Percentiles rank a stretch among this genome's conserved stretches.
phyloP scores from a whole-genome alignment of 1,139 yeast species.

The Groenewaldozyma sp. region DNA sequence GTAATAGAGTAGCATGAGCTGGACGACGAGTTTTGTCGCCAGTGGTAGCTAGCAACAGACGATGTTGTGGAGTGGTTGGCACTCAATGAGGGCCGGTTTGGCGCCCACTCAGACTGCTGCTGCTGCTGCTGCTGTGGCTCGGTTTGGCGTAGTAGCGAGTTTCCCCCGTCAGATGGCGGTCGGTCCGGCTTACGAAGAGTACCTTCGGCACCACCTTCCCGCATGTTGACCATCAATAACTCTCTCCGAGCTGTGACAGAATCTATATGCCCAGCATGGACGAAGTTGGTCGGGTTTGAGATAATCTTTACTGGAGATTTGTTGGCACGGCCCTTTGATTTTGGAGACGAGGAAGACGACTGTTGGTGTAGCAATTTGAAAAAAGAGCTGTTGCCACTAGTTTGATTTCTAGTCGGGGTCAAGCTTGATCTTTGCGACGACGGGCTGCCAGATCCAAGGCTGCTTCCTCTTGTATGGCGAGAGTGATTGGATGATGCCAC shows the following conservation, averaged over 20 bases:
- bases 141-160: neutral
- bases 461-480: neutral
- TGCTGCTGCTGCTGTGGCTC: neutral
- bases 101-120: too few species aligned
- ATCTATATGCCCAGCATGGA: constrained; percentile 21
- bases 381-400: neutral
- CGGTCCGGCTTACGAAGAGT: constrained; percentile 6
- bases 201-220: constrained; percentile 4
- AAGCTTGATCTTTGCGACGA: neutral
- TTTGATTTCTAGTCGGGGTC: neutral
- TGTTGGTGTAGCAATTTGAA: neutral
- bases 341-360: neutral
- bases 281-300: constrained; percentile 22
- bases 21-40: constrained; percentile 2
- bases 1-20: constrained; percentile 1
- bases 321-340: too few species aligned
- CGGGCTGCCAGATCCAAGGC: too few species aligned
- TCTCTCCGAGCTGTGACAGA: constrained; percentile 8
- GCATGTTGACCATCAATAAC: neutral
- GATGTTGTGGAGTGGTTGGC: too few species aligned
- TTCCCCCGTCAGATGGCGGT: neutral
- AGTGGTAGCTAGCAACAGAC: neutral
- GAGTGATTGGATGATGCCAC: neutral
- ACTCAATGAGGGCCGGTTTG: too few species aligned
- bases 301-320: constrained; percentile 10